Evolutionary conservation across 805 yeast genomes (phyloP).

Genomic region (Metschnikowia continentalis): DNA sequence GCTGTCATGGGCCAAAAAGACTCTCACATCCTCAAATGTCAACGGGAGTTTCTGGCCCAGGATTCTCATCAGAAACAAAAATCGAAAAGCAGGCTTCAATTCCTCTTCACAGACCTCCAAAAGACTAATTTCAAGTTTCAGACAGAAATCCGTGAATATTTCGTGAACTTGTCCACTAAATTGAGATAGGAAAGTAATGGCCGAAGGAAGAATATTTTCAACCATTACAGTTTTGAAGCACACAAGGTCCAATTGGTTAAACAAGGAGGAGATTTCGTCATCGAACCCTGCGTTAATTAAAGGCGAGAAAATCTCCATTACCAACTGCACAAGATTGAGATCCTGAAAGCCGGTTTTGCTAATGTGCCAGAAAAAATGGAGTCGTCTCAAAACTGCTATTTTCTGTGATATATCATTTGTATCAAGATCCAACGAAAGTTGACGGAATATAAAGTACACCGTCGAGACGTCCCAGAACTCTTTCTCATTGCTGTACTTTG

Average conservation of each 20-base stretch:
- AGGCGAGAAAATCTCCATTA: constrained; percentile 3
- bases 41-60: neutral
- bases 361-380: constrained; percentile 6
- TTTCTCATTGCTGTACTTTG: constrained; percentile 16
- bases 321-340: neutral
- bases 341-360: constrained; percentile 3
- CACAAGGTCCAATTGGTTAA: constrained; percentile 14
- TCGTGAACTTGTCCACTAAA: neutral
- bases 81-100: neutral
- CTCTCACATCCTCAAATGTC: neutral
- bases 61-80: neutral
- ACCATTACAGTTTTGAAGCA: neutral
- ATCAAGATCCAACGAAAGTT: constrained; percentile 10
- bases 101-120: neutral
- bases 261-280: neutral
- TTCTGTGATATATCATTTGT: neutral
- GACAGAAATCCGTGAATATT: neutral
- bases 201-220: neutral
- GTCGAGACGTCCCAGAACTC: constrained; percentile 33
- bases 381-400: constrained; percentile 4
- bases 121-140: neutral
- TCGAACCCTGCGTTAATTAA: constrained; percentile 1
- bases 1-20: neutral
- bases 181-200: neutral
- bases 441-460: constrained; percentile 37